A percentile compares a stretch with the other conserved stretches of the same genome.
Evolutionary conservation across 805 yeast genomes (phyloP).

Genomic region (Candida tibetensis): DNA sequence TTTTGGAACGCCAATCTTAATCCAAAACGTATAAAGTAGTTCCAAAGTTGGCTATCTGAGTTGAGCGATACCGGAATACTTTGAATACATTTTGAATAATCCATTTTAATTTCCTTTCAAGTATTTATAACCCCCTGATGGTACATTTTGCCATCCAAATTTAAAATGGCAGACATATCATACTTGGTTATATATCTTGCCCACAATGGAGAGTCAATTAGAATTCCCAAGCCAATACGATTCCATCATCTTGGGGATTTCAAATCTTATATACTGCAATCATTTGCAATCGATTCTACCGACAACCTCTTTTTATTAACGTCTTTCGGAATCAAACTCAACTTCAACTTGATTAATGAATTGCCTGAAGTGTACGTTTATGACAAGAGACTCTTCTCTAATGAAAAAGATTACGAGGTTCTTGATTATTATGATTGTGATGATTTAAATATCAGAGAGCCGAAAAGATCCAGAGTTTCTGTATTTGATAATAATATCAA

Average conservation of each 20-base stretch:
- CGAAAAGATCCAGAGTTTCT: conserved; percentile 1
- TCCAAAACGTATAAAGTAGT: no score
- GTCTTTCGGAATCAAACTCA: conserved; percentile 63
- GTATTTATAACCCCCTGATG: not conserved
- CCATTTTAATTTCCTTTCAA: no score
- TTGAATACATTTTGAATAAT: no score
- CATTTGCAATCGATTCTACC: conserved; percentile 22
- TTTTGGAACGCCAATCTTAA: no score
- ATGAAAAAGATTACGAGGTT: conserved; percentile 15
- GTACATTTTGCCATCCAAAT: not conserved
- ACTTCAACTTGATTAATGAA: conserved; percentile 50
- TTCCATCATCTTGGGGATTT: conserved; percentile 33
- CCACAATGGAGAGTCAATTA: conserved; percentile 34
- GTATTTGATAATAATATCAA: not conserved
- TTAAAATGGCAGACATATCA: conserved; percentile 14
- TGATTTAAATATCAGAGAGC: conserved; percentile 4
- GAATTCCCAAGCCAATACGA: conserved; percentile 41
- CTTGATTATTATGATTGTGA: not conserved
- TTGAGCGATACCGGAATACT: no score
- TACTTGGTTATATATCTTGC: conserved; percentile 35
- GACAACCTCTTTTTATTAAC: conserved; percentile 52
- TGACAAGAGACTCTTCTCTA: conserved; percentile 57
- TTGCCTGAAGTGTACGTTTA: conserved; percentile 56
- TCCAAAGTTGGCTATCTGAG: no score
- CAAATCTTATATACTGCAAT: conserved; percentile 27